Evolutionary conservation across 2,329 filamentous ascomycete species (phyloP).

Genomic region (Trichophyton benhamiae): DNA sequence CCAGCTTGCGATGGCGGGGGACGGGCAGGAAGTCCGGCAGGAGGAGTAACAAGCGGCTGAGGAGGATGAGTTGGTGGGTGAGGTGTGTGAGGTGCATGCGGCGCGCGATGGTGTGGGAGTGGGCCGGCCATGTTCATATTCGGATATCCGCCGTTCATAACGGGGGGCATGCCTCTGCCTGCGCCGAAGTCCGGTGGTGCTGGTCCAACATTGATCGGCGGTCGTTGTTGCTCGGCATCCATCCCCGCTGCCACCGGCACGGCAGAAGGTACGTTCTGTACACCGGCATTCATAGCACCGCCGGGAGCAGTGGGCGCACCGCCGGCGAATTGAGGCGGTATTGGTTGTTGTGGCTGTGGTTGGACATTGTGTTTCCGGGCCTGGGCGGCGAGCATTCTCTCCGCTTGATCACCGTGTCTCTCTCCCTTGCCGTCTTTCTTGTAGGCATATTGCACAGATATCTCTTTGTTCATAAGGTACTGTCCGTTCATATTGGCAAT

Average conservation of each 20-base stretch:
- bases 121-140: constrained; percentile 30
- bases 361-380: constrained; percentile 90
- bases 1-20: constrained; percentile 58
- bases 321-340: constrained; percentile 54
- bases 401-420: constrained; percentile 85
- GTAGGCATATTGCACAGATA: constrained; percentile 95
- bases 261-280: constrained; percentile 20
- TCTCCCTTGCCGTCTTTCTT: constrained; percentile 99
- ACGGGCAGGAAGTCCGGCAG: constrained; percentile 49
- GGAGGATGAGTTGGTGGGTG: constrained; percentile 31
- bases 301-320: background rate
- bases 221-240: constrained; percentile 29
- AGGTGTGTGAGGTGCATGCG: constrained; percentile 27
- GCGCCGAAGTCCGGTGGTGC: constrained; percentile 23
- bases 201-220: constrained; percentile 21
- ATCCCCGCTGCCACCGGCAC: constrained; percentile 25
- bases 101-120: constrained; percentile 38
- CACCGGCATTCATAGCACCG: constrained; percentile 8
- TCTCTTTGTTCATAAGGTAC: constrained; percentile 93
- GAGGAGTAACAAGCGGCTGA: constrained; percentile 34
- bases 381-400: constrained; percentile 79
- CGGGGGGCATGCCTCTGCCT: constrained; percentile 28
- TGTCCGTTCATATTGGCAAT: constrained; percentile 89
- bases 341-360: constrained; percentile 63
- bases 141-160: constrained; percentile 30